These are phyloP conservation scores for Ascochyta fabae DNA, from an alignment of 2,329 filamentous ascomycete species.

Conservation along the genomic window DNA sequence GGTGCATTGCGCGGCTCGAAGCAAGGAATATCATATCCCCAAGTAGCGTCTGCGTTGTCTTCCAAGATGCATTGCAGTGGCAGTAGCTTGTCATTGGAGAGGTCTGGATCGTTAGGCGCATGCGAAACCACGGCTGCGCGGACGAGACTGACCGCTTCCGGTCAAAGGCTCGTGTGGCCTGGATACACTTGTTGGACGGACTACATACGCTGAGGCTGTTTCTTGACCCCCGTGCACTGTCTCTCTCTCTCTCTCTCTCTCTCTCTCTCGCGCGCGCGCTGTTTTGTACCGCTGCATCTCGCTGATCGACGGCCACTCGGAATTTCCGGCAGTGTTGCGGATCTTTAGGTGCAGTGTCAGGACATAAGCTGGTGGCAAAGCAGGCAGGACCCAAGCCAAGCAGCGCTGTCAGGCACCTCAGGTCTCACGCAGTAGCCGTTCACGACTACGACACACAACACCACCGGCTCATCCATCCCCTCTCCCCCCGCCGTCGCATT, in stretches of 20 bases:
- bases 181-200: constrained; percentile 11
- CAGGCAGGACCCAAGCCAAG: constrained; percentile 22
- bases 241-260: background rate
- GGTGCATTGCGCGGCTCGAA: constrained; percentile 3
- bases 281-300: constrained; percentile 1
- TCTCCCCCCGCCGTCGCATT: constrained; percentile 16
- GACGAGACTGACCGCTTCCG: constrained; percentile 17
- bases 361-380: constrained; percentile 25
- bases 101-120: constrained; percentile 20
- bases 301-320: constrained; percentile 17
- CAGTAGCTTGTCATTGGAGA: constrained; percentile 14
- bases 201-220: background rate
- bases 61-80: constrained; percentile 12
- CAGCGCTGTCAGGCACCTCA: constrained; percentile 22
- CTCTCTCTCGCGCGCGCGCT: background rate
- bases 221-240: constrained; percentile 3
- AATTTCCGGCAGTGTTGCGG: constrained; percentile 23
- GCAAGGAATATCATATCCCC: constrained; percentile 10
- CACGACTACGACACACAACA: constrained; percentile 21
- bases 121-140: background rate
- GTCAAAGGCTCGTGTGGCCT: background rate
- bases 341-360: constrained; percentile 10
- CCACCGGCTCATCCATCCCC: constrained; percentile 10
- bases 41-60: constrained; percentile 16
- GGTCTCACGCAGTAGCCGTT: constrained; percentile 25